phyloP scores from a whole-genome alignment of 805 yeast genomes.

The Debaryomyces prosopidis region DNA sequence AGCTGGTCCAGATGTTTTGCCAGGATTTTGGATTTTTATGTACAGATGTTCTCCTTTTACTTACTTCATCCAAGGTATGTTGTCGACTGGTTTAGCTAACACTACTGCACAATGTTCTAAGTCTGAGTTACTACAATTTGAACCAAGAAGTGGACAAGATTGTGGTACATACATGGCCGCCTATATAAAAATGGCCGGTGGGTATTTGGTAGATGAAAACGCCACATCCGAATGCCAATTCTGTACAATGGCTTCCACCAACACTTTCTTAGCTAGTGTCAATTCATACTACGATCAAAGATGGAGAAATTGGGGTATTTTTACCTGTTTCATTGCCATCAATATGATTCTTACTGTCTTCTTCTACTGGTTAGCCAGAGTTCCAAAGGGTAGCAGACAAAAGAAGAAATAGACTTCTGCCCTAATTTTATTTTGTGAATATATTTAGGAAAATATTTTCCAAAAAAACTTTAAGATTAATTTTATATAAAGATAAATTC shows the following conservation, averaged over 20 bases:
- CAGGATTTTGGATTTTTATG: slow-evolving; percentile 65
- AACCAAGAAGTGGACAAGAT: slow-evolving; percentile 22
- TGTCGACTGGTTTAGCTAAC: slow-evolving; percentile 28
- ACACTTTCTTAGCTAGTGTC: slow-evolving; percentile 53
- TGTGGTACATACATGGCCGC: slow-evolving; percentile 21
- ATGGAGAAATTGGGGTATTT: slow-evolving; percentile 69
- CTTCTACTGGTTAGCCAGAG: slow-evolving; percentile 68
- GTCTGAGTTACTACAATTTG: slow-evolving; percentile 20
- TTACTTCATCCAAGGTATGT: slow-evolving; percentile 60
- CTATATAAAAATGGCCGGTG: slow-evolving; percentile 44
- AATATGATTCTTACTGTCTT: slow-evolving; percentile 32
- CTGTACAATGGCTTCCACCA: slow-evolving; percentile 60
- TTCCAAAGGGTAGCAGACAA: slow-evolving; percentile 60
- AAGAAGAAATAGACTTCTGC: slow-evolving; percentile 17
- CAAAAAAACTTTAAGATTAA: too few species aligned
- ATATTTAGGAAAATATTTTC: too few species aligned
- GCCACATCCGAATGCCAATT: slow-evolving; percentile 58
- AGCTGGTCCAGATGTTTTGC: slow-evolving; percentile 30
- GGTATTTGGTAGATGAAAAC: slow-evolving; percentile 42
- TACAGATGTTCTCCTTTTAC: slow-evolving; percentile 68
- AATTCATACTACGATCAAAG: slow-evolving; percentile 49
- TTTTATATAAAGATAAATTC: too few species aligned
- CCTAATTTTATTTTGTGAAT: too few species aligned
- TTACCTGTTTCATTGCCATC: slow-evolving; percentile 35
- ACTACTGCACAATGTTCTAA: slow-evolving; percentile 36